A percentile compares a stretch with the other conserved stretches of the same genome.
Evolutionary conservation across 208 protist species (phyloP).

Genomic region (Crithidia thermophila): DNA sequence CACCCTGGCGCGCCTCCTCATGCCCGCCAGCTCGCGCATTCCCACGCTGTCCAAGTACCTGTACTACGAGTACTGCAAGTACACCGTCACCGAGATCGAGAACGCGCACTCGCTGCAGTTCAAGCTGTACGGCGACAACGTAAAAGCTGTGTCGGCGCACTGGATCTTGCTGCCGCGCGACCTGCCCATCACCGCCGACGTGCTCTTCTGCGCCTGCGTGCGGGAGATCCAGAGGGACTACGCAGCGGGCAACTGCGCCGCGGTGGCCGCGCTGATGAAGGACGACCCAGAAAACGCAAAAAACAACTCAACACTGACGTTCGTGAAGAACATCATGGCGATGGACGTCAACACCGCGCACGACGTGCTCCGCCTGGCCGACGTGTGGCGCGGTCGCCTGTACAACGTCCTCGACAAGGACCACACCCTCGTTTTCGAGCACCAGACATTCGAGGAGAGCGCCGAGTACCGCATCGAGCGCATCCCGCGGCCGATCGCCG

Average conservation of each 20-base stretch:
- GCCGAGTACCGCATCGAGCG: constrained; percentile 87
- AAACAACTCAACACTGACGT: constrained; percentile 23
- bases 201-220: constrained; percentile 73
- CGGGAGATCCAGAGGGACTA: constrained; percentile 65
- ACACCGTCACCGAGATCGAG: constrained; percentile 85
- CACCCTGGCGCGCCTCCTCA: constrained; percentile 73
- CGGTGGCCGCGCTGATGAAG: constrained; percentile 17
- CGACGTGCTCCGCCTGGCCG: constrained; percentile 73
- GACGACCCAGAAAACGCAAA: constrained; percentile 11
- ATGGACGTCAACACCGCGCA: constrained; percentile 57
- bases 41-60: constrained; percentile 56
- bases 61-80: constrained; percentile 92
- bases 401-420: constrained; percentile 87
- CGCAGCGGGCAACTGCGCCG: constrained; percentile 3
- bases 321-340: constrained; percentile 42
- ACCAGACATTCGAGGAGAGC: constrained; percentile 87
- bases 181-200: constrained; percentile 52
- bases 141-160: constrained; percentile 74
- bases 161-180: constrained; percentile 85
- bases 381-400: constrained; percentile 84
- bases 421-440: constrained; percentile 63
- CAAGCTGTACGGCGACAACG: constrained; percentile 71
- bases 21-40: constrained; percentile 51
- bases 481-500: constrained; percentile 59
- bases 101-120: constrained; percentile 88